Conservation (phyloP, 768 basidiomycete species). For the Mycena leptocephala region DNA sequence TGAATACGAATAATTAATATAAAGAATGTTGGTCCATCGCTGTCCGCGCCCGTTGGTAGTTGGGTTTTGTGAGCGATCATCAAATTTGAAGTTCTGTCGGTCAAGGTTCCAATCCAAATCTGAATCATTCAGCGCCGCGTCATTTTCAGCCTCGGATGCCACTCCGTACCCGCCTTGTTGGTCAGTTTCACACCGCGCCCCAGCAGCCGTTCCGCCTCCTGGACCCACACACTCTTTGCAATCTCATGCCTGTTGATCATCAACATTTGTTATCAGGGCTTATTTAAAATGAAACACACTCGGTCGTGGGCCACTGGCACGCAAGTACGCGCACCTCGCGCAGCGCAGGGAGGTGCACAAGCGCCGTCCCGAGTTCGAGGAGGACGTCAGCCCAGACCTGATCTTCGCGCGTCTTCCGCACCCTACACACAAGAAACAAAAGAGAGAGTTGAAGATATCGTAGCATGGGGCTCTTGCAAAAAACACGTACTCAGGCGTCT, state of each 20-base stretch:
- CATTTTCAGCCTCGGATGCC: slow-evolving; percentile 20
- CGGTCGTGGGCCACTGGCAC: slow-evolving; percentile 10
- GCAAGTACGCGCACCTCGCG: not conserved
- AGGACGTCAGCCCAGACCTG: not conserved
- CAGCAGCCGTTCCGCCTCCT: slow-evolving; percentile 13
- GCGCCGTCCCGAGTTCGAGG: not conserved
- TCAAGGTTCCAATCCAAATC: no score
- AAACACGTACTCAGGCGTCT: not conserved
- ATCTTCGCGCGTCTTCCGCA: not conserved
- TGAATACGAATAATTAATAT: no score
- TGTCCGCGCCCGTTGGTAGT: no score
- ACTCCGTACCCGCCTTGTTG: not conserved
- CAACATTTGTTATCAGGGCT: not conserved
- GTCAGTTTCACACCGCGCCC: slow-evolving; percentile 6
- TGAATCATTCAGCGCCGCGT: no score
- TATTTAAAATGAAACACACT: not conserved
- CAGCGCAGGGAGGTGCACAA: slow-evolving; percentile 1
- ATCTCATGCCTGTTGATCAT: not conserved
- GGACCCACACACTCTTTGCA: slow-evolving; percentile 15
- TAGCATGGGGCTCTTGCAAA: not conserved
- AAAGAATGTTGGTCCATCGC: no score
- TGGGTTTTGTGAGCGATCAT: no score
- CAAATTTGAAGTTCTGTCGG: no score
- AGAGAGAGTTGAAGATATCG: not conserved
- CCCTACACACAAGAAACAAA: not conserved